Conservation (phyloP, 1,284 basidiomycete genomes). For the Irpex rosettiformis region DNA sequence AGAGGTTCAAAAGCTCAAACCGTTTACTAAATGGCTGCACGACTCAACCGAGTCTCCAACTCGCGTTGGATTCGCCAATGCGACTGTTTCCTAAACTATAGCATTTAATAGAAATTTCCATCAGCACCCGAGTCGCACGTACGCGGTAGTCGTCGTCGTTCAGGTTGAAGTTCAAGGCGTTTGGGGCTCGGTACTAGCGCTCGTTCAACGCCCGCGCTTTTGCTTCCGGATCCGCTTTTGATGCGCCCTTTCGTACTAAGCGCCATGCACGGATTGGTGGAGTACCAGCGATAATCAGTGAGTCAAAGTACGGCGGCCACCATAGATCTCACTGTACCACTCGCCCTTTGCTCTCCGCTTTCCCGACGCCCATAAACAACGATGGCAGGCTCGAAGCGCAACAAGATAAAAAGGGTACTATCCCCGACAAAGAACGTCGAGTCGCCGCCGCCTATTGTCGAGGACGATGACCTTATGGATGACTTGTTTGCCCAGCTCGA, state of each 20-base stretch:
- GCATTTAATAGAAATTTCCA: no score
- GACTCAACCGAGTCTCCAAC: no score
- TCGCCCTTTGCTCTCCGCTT: background rate
- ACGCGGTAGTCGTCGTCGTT: no score
- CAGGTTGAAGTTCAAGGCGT: no score
- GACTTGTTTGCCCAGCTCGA: slow-evolving; percentile 74
- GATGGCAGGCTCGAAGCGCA: slow-evolving; percentile 44
- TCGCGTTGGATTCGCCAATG: no score
- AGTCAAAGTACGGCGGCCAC: background rate
- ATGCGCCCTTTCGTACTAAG: background rate
- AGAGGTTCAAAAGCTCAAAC: no score
- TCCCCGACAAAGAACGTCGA: slow-evolving; percentile 18
- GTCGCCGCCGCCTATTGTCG: slow-evolving; percentile 18
- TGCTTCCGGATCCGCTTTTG: no score
- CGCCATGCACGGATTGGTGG: background rate
- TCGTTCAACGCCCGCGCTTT: no score
- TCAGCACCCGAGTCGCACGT: no score
- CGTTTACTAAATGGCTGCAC: no score
- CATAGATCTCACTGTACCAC: background rate
- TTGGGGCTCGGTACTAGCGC: no score
- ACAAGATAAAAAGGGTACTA: slow-evolving; percentile 49
- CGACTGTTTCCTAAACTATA: no score
- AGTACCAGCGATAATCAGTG: background rate
- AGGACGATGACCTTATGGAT: slow-evolving; percentile 61
- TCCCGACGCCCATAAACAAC: background rate